Evolutionary conservation across 768 basidiomycete genomes (phyloP).

Genomic region (Dentipellis sp.): DNA sequence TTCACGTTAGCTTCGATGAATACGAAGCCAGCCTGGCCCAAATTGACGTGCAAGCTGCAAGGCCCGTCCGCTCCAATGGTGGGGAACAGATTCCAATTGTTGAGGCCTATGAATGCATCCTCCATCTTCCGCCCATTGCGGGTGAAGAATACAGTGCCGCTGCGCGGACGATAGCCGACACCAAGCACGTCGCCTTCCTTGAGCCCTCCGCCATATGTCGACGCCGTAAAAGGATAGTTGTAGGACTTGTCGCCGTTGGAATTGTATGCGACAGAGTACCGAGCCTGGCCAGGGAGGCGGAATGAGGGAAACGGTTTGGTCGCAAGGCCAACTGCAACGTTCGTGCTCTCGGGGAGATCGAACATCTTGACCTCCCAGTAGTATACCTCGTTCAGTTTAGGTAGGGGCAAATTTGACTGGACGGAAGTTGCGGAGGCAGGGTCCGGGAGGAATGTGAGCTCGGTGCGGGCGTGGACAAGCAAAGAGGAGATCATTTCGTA

Average conservation of each 20-base stretch:
- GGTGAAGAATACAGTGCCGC: slow-evolving; percentile 98
- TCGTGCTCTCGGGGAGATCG: slow-evolving; percentile 83
- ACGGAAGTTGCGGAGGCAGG: slow-evolving; percentile 92
- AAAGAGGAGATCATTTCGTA: slow-evolving; percentile 91
- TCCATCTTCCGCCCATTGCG: slow-evolving; percentile 96
- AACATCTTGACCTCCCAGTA: slow-evolving; percentile 99
- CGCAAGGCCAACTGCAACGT: slow-evolving; percentile 86
- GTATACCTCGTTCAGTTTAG: slow-evolving; percentile 97
- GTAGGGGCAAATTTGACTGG: slow-evolving; percentile 92
- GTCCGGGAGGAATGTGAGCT: slow-evolving; percentile 96
- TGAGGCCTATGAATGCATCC: slow-evolving; percentile 89
- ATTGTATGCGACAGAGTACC: slow-evolving; percentile 89
- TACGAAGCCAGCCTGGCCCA: slow-evolving; percentile 96
- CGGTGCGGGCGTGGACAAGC: slow-evolving; percentile 90
- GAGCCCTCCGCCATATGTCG: slow-evolving; percentile 73
- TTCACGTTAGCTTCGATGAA: slow-evolving; percentile 99
- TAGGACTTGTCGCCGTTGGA: slow-evolving; percentile 96
- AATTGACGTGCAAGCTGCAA: slow-evolving; percentile 93
- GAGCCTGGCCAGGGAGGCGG: slow-evolving; percentile 79
- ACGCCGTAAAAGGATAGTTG: slow-evolving; percentile 89
- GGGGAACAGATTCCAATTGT: slow-evolving; percentile 90
- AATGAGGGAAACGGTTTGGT: slow-evolving; percentile 97
- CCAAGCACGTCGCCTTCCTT: slow-evolving; percentile 96
- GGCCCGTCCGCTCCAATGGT: slow-evolving; percentile 95
- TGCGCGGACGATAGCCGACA: slow-evolving; percentile 90